Percentiles rank a stretch among this genome's conserved stretches.
phyloP scores from a whole-genome alignment of 768 basidiomycete genomes.

The Symmetrospora coprosmae region DNA sequence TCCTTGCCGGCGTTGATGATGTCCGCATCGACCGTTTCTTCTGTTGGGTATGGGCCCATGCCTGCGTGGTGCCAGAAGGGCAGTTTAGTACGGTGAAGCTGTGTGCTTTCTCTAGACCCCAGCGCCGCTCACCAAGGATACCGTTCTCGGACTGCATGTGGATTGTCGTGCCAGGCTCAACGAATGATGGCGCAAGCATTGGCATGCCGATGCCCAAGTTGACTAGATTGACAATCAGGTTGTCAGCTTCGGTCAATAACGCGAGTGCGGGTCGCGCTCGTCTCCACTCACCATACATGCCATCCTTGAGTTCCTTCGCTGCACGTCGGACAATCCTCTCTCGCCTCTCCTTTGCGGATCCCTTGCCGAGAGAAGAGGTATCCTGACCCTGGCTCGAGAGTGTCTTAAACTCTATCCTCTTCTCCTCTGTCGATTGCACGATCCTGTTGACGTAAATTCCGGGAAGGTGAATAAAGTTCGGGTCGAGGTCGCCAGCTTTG shows the following conservation, averaged over 20 bases:
- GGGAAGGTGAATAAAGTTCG: slow-evolving; percentile 52
- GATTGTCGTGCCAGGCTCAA: slow-evolving; percentile 38
- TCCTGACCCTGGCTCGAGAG: slow-evolving; percentile 28
- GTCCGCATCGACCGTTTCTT: slow-evolving; percentile 44
- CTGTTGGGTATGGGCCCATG: slow-evolving; percentile 40
- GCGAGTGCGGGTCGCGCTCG: background rate
- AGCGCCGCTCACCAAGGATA: slow-evolving; percentile 33
- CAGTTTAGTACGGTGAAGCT: too few relatives aligned
- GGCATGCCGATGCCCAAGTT: slow-evolving; percentile 41
- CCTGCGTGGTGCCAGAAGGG: slow-evolving; percentile 13
- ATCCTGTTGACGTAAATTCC: slow-evolving; percentile 57
- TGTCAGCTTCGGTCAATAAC: background rate
- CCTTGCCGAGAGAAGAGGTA: slow-evolving; percentile 28
- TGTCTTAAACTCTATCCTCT: slow-evolving; percentile 61
- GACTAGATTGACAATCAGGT: slow-evolving; percentile 22
- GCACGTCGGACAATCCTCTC: slow-evolving; percentile 67
- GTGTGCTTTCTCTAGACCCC: too few relatives aligned
- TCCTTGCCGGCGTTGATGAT: slow-evolving; percentile 92
- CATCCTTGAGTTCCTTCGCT: slow-evolving; percentile 75
- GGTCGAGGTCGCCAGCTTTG: slow-evolving; percentile 62
- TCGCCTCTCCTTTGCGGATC: slow-evolving; percentile 37
- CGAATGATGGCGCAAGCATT: slow-evolving; percentile 37
- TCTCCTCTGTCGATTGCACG: slow-evolving; percentile 59
- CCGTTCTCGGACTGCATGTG: slow-evolving; percentile 41
- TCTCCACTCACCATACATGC: slow-evolving; percentile 16